Evolutionary conservation across 2,329 filamentous ascomycete genomes (phyloP), one percentile per base, ranked within the genome.

Genomic region (Fusarium mangiferae): DNA sequence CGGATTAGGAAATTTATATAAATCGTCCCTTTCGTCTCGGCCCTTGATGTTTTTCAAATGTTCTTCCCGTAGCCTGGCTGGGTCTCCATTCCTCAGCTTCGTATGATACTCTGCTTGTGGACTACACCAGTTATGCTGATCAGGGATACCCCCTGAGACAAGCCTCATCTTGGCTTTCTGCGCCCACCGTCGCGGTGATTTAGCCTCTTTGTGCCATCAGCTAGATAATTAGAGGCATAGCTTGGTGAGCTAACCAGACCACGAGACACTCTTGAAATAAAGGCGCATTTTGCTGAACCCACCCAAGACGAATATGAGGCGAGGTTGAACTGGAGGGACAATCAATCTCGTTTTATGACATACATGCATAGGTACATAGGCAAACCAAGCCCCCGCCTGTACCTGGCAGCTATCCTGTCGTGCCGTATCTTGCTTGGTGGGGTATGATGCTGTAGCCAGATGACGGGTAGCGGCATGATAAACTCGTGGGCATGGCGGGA

Each of bases 111-210:
- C 38, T 66, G 24, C 35, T 28, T 39, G 33, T 48, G 26, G 36
- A 44, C 41, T 52, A 38, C 48, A 55, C 18, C 49, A 73, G 38
- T 48, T 59, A 45, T 66, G 62, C 24, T 60, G 63, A 74, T 62
- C 74, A 78, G 70, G 75, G 72, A 76, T 76, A 56, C 66, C 74
- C 77, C 77, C 77, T 78, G 77, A 78, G 72, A 78, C 77, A 64
- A 46, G 42, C 72, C 75, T 78, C 76, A 68, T 67, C 62, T 74
- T 77, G 70, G 62, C 63, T 58, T 56, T 68, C 63, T 68, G 64
- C 66, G 66, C 66, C 67, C 74, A 72, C 70, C 68, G 44, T 38
- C 56, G 44, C 64, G 61, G 60, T 52, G 42, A 24, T 66, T 71
- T 70, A 73, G 66, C 60, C 57, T 74, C 58, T 75, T 74, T 66